Evolutionary conservation across 2,329 filamentous ascomycete genomes (phyloP).

Genomic region (Arthrinium phaeospermum): DNA sequence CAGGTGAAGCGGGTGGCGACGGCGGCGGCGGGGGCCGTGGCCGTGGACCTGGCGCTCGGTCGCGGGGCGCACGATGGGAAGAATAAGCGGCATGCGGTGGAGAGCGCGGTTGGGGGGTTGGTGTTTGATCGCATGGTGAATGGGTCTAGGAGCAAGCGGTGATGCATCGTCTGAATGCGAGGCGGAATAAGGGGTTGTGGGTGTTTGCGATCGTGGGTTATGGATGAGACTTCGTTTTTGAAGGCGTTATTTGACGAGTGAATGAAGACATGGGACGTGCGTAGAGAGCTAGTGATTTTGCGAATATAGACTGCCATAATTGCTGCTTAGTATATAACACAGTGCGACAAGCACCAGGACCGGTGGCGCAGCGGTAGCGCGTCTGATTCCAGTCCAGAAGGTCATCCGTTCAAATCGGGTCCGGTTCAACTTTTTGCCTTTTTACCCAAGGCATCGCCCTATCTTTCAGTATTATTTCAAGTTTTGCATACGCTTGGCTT

Average conservation of each 20-base stretch:
- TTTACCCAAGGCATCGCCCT: too few species aligned
- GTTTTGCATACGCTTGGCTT: too few species aligned
- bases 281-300: too few species aligned
- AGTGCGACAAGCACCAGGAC: constrained; percentile 14
- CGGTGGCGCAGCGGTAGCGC: constrained; percentile 15
- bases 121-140: constrained; percentile 35
- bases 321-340: neutral
- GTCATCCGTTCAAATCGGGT: constrained; percentile 16
- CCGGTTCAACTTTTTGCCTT: neutral
- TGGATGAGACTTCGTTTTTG: neutral
- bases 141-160: constrained; percentile 24
- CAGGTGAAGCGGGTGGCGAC: constrained; percentile 32
- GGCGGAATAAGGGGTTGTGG: neutral
- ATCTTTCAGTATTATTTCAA: too few species aligned
- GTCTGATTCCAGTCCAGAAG: constrained; percentile 16
- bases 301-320: neutral
- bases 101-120: constrained; percentile 34
- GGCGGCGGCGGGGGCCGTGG: constrained; percentile 34
- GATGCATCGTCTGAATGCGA: neutral
- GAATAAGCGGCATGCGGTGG: constrained; percentile 30
- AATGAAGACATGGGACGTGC: too few species aligned
- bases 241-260: neutral
- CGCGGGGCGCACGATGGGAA: constrained; percentile 23
- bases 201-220: neutral
- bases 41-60: constrained; percentile 32